Percentiles rank a stretch among this genome's conserved stretches.
Conservation (phyloP, 2,329 filamentous ascomycete genomes). For the Podosphaera leucotricha region DNA sequence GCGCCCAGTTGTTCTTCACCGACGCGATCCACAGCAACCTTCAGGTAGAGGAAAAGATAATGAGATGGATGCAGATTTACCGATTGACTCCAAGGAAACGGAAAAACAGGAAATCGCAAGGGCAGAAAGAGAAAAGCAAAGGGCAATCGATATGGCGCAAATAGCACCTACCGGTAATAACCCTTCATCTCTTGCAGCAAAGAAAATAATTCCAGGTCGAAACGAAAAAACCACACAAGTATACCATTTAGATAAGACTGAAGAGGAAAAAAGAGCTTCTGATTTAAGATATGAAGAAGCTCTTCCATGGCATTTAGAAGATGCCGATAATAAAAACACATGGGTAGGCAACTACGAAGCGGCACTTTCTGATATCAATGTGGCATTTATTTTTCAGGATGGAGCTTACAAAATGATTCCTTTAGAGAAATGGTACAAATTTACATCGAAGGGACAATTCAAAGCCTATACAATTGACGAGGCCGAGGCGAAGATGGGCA, state of each 20-base stretch:
- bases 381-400: slow-evolving; percentile 51
- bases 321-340: slow-evolving; percentile 83
- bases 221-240: slow-evolving; percentile 74
- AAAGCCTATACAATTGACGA: slow-evolving; percentile 60
- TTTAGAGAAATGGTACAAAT: slow-evolving; percentile 87
- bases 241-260: slow-evolving; percentile 51
- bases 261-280: slow-evolving; percentile 44
- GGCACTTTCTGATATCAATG: slow-evolving; percentile 63
- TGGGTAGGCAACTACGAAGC: slow-evolving; percentile 86
- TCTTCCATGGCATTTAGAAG: slow-evolving; percentile 87
- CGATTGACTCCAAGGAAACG: slow-evolving; percentile 31
- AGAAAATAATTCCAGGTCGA: slow-evolving; percentile 36
- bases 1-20: slow-evolving; percentile 67
- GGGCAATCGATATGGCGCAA: slow-evolving; percentile 69
- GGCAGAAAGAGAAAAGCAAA: slow-evolving; percentile 63
- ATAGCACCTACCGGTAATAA: slow-evolving; percentile 64
- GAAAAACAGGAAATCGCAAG: slow-evolving; percentile 45
- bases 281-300: slow-evolving; percentile 80
- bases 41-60: slow-evolving; percentile 42
- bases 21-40: slow-evolving; percentile 59
- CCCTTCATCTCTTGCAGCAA: slow-evolving; percentile 12
- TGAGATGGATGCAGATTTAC: slow-evolving; percentile 17
- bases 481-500: slow-evolving; percentile 61
- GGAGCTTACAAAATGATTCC: slow-evolving; percentile 65
- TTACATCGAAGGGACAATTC: slow-evolving; percentile 58